A percentile compares a stretch with the other conserved stretches of the same genome.
Conservation (phyloP, 306 rosid genomes). For the Rubus parviflorus region DNA sequence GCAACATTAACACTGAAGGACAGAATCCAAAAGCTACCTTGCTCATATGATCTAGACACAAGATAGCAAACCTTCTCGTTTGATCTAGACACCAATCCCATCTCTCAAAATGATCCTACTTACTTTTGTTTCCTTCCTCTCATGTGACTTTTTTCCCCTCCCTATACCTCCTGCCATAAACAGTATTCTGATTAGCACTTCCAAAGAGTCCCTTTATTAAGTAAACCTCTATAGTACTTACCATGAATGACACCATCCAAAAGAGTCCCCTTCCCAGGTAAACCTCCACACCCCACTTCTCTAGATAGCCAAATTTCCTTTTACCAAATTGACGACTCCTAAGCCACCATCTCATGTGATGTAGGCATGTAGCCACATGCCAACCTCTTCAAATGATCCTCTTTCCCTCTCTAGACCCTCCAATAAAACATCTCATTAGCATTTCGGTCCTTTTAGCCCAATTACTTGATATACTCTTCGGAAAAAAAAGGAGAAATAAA, state of each 20-base stretch:
- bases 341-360: background rate
- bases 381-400: background rate
- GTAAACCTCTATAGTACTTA: background rate
- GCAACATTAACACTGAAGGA: background rate
- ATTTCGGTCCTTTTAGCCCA: background rate
- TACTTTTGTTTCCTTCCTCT: background rate
- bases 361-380: background rate
- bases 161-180: background rate
- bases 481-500: background rate
- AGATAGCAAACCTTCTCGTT: background rate
- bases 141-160: background rate
- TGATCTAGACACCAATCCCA: slow-evolving; percentile 3
- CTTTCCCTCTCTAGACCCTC: background rate
- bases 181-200: background rate
- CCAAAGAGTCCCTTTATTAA: background rate
- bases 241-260: background rate
- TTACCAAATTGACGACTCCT: background rate
- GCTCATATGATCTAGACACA: background rate
- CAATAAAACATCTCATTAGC: background rate
- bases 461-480: background rate
- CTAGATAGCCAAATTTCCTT: background rate
- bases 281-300: background rate
- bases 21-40: background rate
- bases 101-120: background rate
- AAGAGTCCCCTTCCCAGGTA: background rate